Evolutionary conservation across 75 land plant species (phyloP), one percentile per base, ranked within the genome.

Genomic region (Pinus albicaulis): DNA sequence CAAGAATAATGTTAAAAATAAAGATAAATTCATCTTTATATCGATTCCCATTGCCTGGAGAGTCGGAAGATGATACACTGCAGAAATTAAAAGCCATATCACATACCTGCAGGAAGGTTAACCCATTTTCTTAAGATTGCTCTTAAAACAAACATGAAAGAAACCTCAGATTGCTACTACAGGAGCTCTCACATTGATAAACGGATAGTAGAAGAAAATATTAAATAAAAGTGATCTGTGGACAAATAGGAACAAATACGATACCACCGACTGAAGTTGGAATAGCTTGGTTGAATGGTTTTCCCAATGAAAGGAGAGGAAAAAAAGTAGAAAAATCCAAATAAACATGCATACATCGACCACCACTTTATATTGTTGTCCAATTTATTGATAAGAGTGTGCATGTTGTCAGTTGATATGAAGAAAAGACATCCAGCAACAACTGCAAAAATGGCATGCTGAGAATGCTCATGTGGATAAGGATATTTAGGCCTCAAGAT

Each of bases 11-110:
- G 96, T 91, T 74, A 96, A 83, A 71, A 91, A 93, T 44, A 96
- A 68, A 19, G 99, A 96, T 19, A 96, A 83, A 73, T 96, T 93
- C 99, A 95, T 95, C 77, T 93, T 93, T 77, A 96, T 63, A 55
- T 96, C 99, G 23, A 96, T 92, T 81, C 99, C 99, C 96, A 96
- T 96, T 34, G 99, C 89, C 78, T 88, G 93, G 80, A 96, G 91
- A 81, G 92, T 96, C 44, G 99, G 99, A 72, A 96, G 88, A 89
- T 96, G 99, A 56, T 93, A 93, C 24, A 89, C 55, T 74, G 99
- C 93, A 68, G 99, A 96, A 34, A 93, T 68, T 77, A 91, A 83
- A 57, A 96, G 86, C 99, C 99, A 96, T 25, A 77, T 88, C 55
- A 93, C 85, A 65, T 96, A 93, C 96, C 99, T 96, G 92, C 74